These are phyloP conservation scores for Salvia rosmarinus DNA, from an alignment of 257 asterid genomes.

Conservation along the genomic window DNA sequence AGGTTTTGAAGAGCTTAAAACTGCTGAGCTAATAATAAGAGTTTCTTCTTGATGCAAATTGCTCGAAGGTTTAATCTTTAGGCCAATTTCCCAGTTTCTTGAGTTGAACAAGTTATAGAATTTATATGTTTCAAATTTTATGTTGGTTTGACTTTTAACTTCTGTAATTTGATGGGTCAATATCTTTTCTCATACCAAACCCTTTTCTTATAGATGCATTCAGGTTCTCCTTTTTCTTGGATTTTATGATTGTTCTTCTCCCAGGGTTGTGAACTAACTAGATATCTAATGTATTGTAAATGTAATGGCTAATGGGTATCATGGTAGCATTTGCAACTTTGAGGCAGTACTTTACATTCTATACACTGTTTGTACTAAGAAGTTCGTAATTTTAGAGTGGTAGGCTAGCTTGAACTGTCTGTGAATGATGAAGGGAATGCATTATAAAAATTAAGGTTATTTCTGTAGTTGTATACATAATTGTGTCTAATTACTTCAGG, in stretches of 20 bases:
- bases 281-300: not conserved
- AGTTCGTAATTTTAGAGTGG: not conserved
- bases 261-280: not conserved
- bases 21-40: not conserved
- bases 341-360: conserved; percentile 8
- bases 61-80: not conserved
- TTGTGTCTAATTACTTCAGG: not conserved
- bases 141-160: not conserved
- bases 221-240: not conserved
- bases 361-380: conserved; percentile 6
- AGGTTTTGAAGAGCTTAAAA: not conserved
- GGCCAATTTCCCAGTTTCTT: conserved; percentile 4
- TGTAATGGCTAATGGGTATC: not conserved
- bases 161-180: not conserved
- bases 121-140: not conserved
- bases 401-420: not conserved
- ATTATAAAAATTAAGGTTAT: conserved; percentile 5
- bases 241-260: not conserved
- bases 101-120: not conserved
- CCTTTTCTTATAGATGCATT: conserved; percentile 22
- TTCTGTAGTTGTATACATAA: not conserved
- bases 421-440: conserved; percentile 19
- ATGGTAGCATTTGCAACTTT: not conserved
- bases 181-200: not conserved
- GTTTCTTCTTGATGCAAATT: conserved; percentile 9